phyloP scores from a whole-genome alignment of 1,284 basidiomycete genomes.

The Leccinum huronense region DNA sequence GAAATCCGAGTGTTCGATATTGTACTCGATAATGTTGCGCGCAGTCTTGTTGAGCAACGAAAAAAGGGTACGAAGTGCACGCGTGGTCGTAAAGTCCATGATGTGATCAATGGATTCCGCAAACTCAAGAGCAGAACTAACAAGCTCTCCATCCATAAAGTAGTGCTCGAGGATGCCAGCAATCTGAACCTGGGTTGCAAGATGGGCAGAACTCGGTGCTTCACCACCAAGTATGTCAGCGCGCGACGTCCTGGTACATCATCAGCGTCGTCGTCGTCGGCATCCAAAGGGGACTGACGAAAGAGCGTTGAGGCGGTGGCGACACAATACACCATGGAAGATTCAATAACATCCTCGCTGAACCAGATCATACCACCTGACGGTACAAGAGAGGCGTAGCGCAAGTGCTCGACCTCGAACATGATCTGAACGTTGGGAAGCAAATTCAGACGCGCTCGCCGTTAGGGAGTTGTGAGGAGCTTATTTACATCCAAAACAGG shows the following conservation, averaged over 20 bases:
- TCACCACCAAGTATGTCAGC: slow-evolving; percentile 53
- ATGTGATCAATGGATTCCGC: slow-evolving; percentile 90
- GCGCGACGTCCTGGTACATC: slow-evolving; percentile 61
- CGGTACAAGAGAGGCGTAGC: slow-evolving; percentile 96
- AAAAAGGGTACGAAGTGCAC: slow-evolving; percentile 94
- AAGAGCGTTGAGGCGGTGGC: slow-evolving; percentile 82
- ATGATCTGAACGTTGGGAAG: slow-evolving; percentile 98
- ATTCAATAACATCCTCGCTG: slow-evolving; percentile 91
- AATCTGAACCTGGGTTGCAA: slow-evolving; percentile 81
- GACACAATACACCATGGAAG: slow-evolving; percentile 92
- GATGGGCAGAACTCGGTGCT: slow-evolving; percentile 55
- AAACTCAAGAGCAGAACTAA: slow-evolving; percentile 75
- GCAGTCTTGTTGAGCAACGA: slow-evolving; percentile 96
- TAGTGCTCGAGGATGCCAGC: slow-evolving; percentile 77
- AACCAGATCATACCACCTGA: slow-evolving; percentile 99
- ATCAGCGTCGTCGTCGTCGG: slow-evolving; percentile 82
- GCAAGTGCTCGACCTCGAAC: slow-evolving; percentile 99
- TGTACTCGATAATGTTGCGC: slow-evolving; percentile 94
- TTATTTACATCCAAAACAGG: slow-evolving; percentile 98
- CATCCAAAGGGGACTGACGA: slow-evolving; percentile 82
- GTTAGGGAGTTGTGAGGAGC: slow-evolving; percentile 91
- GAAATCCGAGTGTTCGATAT: slow-evolving; percentile 93
- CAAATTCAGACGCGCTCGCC: slow-evolving; percentile 93
- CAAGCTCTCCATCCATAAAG: slow-evolving; percentile 73
- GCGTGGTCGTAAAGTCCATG: slow-evolving; percentile 95